Percentiles rank a stretch among this genome's conserved stretches.
These are phyloP conservation scores for Pluteus cervinus DNA, from an alignment of 768 basidiomycete genomes.

Conservation along the genomic window DNA sequence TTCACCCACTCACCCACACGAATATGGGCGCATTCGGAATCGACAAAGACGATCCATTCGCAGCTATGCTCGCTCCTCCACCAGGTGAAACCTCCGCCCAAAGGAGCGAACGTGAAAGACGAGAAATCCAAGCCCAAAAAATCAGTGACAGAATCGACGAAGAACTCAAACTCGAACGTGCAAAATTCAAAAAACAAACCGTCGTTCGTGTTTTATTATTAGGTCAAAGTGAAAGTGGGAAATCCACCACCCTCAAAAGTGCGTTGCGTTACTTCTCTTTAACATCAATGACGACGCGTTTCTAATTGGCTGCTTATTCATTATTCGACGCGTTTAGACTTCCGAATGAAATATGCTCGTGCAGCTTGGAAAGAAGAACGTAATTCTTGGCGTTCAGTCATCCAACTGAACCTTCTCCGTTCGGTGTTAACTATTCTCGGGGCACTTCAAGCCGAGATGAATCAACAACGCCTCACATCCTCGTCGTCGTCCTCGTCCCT, in stretches of 20 bases:
- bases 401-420: constrained; percentile 74
- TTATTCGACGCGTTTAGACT: constrained; percentile 35
- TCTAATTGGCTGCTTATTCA: background rate
- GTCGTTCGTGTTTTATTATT: constrained; percentile 48
- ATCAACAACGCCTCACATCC: constrained; percentile 9
- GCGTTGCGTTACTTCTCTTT: constrained; percentile 10
- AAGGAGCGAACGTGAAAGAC: constrained; percentile 31
- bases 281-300: constrained; percentile 4
- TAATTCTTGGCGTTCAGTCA: constrained; percentile 65
- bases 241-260: constrained; percentile 60
- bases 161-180: constrained; percentile 39
- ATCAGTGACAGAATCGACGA: constrained; percentile 59
- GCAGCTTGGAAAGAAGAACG: constrained; percentile 59
- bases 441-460: constrained; percentile 44
- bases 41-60: constrained; percentile 47
- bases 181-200: constrained; percentile 37
- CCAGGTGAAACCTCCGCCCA: constrained; percentile 47
- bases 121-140: constrained; percentile 52
- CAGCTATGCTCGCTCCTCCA: constrained; percentile 51
- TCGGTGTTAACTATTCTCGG: constrained; percentile 60
- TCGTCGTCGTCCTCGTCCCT: background rate
- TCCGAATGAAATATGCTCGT: constrained; percentile 62
- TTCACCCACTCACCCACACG: too few relatives aligned
- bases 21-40: constrained; percentile 18
- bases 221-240: constrained; percentile 60